Base-by-base conservation (phyloP, 257 asterid species). In the Solanum okadae region DNA sequence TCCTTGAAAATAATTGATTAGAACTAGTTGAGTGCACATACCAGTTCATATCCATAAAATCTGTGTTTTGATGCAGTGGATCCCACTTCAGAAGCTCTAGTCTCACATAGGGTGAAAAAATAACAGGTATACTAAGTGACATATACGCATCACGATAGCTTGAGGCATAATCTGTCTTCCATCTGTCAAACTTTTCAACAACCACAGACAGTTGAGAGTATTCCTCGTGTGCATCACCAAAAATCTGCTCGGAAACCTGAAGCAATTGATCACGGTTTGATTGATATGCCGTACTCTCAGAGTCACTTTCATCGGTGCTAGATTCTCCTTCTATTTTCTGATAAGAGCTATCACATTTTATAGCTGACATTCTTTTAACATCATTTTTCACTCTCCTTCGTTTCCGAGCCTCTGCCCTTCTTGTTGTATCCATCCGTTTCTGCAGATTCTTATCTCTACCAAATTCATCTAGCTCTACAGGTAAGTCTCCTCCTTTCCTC, bases 81-180 rank as follows among this genome's bases (percentile, higher is more conserved):
- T 97, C 98, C 99, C 99, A 97, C 94, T 95, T 95, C 88, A 97
- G 93, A 92, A 97, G 99, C 93, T 97, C 99, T 88, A 96, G 88
- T 86, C 98, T 94, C 81, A 96, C 96, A 85, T 93, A 97, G 70
- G 99, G 99, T n/a, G 99, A 96, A 91, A 97, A 94, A 63, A 97
- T 91, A 72, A 96, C 91, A 15, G 99, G 98, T 87, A 92, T 86
- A 90, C 98, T 94, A 40, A 93, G 87, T 37, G 99, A 92, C 98
- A 97, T 95, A 89, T 97, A 96, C n/a, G 99, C 98, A 85, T 97
- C 99, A 61, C 93, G 93, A 87, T 97, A 97, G 92, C 97, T 94
- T 52, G 98, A 90, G 18, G 97, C 95, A 89, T 93, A 94, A 33
- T 89, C 94, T 89, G 91, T 94, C 95, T 97, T 97, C 98, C 97